A percentile compares a stretch with the other conserved stretches of the same genome.
Conservation (phyloP, 2,329 filamentous ascomycete species). For the Juglanconis sp. region DNA sequence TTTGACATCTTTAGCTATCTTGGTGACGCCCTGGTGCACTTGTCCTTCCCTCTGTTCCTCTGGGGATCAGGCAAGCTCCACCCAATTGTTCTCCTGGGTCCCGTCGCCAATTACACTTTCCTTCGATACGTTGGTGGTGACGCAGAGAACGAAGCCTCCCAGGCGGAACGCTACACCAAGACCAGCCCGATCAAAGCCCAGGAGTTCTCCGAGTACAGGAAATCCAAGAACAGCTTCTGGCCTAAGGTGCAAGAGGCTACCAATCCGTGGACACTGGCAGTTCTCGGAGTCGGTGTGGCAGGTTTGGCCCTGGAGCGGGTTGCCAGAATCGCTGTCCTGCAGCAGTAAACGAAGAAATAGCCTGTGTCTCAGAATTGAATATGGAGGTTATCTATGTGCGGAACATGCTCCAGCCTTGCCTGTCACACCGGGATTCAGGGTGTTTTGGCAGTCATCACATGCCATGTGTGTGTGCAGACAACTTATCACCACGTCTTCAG, state of each 20-base stretch:
- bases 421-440: no score
- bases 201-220: constrained; percentile 49
- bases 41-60: constrained; percentile 56
- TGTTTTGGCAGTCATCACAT: no score
- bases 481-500: no score
- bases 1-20: constrained; percentile 45
- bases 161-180: constrained; percentile 48
- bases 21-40: constrained; percentile 56
- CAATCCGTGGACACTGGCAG: constrained; percentile 56
- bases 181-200: constrained; percentile 48
- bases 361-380: neutral
- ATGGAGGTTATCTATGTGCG: no score
- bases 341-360: neutral
- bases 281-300: constrained; percentile 46
- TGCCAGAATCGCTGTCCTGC: constrained; percentile 7
- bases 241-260: constrained; percentile 44
- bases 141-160: constrained; percentile 52
- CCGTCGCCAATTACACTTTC: constrained; percentile 56
- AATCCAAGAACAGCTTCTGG: constrained; percentile 60
- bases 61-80: constrained; percentile 53
- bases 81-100: constrained; percentile 52
- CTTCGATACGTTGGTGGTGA: constrained; percentile 56
- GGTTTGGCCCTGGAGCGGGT: constrained; percentile 43
- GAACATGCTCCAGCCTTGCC: no score
- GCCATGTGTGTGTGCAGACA: no score